Evolutionary conservation across 2,329 filamentous ascomycete genomes (phyloP), one percentile per base, ranked within the genome.

Genomic region (Hypoxylon sp.): DNA sequence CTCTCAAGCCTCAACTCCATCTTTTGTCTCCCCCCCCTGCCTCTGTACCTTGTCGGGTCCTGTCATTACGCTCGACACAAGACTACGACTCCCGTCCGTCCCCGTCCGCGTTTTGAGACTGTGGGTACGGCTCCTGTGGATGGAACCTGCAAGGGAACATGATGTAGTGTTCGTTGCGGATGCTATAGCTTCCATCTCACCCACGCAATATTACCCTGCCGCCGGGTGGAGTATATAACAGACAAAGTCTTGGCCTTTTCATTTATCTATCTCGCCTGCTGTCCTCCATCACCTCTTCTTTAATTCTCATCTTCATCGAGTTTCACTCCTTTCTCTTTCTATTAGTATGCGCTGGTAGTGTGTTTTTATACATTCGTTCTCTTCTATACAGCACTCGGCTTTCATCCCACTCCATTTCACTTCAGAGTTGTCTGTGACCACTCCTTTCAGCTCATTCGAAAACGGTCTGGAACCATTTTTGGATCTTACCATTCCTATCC

Each of bases 381-480:
- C 73, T 77, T 79, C 69, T 73, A 65, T 58, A 62, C 64, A 58
- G 60, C 70, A 74, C 74, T 74, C 71, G 58, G 66, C 52, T 63
- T 69, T n/a, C 63, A 68, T 65, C 63, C 66, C 63, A 58, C 69
- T 70, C 70, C 68, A 67, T 73, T 73, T 71, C 70, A 66, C 69
- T 70, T 69, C 61, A 63, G 58, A 58, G 63, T 70, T 73, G 75
- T 79, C 76, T 76, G 75, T 75, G 73, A 79, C 72, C 77, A 72
- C 75, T 78, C 75, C 72, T 78, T 78, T 74, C 71, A 70, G 70
- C 65, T 70, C 53, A 69, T 72, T 73, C 70, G 67, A 68, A 69
- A 70, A 69, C 75, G 79, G 81, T 82, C 80, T 81, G 81, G 80
- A 74, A 83, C 81, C 79, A 75, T 71, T 73, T 74, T 68, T 68